Evolutionary conservation across 2,329 filamentous ascomycete genomes (phyloP).

Genomic region (Macrophomina phaseolina): DNA sequence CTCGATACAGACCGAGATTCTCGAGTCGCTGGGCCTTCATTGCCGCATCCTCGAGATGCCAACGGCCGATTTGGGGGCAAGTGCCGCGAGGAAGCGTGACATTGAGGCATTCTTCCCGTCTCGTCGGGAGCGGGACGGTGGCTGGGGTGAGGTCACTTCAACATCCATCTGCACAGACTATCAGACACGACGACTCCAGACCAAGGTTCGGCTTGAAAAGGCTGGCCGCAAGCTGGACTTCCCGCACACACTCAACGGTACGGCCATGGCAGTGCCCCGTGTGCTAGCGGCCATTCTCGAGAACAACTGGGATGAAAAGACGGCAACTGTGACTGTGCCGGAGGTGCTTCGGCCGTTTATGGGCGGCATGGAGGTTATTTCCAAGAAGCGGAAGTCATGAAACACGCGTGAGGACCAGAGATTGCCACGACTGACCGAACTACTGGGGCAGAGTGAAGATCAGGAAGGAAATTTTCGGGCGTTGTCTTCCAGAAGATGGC

Average conservation of each 20-base stretch:
- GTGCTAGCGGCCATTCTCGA: conserved; percentile 89
- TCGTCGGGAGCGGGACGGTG: conserved; percentile 66
- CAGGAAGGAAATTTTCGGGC: not conserved
- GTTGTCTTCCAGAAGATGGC: conserved; percentile 19
- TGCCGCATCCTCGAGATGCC: conserved; percentile 96
- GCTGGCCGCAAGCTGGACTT: conserved; percentile 65
- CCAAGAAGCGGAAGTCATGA: conserved; percentile 29
- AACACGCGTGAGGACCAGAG: conserved; percentile 13
- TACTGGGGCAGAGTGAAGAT: conserved; percentile 8
- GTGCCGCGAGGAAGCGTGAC: conserved; percentile 84
- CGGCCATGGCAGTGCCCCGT: conserved; percentile 86
- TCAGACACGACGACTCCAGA: conserved; percentile 82
- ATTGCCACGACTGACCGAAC: conserved; percentile 13
- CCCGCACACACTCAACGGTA: conserved; percentile 92
- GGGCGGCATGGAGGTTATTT: conserved; percentile 57
- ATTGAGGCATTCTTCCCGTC: conserved; percentile 96
- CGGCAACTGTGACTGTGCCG: conserved; percentile 73
- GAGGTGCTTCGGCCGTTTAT: conserved; percentile 83
- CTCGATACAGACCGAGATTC: conserved; percentile 82
- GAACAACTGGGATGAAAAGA: conserved; percentile 81
- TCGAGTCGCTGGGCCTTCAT: conserved; percentile 76
- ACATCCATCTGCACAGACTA: conserved; percentile 94
- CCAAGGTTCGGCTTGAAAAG: conserved; percentile 65
- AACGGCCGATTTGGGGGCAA: conserved; percentile 83
- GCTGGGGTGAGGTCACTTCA: conserved; percentile 93